phyloP scores from a whole-genome alignment of 208 protist genomes.

The Trypanosoma grayi region DNA sequence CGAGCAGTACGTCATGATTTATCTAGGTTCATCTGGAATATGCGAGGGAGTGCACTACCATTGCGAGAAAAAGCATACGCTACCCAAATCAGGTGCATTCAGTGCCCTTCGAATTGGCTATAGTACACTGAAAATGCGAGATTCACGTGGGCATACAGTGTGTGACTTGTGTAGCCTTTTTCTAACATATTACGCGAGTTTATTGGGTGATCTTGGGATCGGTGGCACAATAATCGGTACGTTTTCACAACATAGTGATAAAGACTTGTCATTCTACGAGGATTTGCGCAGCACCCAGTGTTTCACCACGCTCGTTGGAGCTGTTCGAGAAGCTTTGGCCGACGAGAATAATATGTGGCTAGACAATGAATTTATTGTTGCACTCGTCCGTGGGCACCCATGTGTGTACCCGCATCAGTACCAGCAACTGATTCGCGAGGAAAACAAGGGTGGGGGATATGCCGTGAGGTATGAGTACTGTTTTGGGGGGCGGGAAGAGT shows the following conservation, averaged over 20 bases:
- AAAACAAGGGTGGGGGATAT: constrained; percentile 61
- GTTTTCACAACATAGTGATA: constrained; percentile 16
- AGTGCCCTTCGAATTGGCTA: constrained; percentile 70
- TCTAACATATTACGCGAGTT: constrained; percentile 70
- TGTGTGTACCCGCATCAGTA: constrained; percentile 50
- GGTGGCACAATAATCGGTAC: constrained; percentile 34
- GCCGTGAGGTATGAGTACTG: constrained; percentile 52
- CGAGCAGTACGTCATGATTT: constrained; percentile 54
- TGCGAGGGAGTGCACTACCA: constrained; percentile 60
- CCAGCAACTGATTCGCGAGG: constrained; percentile 48
- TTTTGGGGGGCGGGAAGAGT: constrained; percentile 64
- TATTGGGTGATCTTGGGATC: constrained; percentile 65
- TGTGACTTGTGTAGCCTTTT: constrained; percentile 79
- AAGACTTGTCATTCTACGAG: constrained; percentile 40
- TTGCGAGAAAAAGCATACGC: constrained; percentile 39
- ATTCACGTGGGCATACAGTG: constrained; percentile 55
- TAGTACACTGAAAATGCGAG: constrained; percentile 45
- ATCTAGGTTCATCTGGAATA: constrained; percentile 46
- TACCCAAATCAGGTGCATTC: constrained; percentile 62
- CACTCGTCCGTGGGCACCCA: constrained; percentile 52
- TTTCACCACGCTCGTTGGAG: constrained; percentile 54
- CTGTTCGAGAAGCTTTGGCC: constrained; percentile 49
- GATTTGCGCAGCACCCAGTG: constrained; percentile 63
- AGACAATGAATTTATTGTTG: constrained; percentile 86
- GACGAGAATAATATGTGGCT: constrained; percentile 57